Base-by-base conservation (phyloP, 352 stramenopile genomes). In the Elongisporangium prolatum region DNA sequence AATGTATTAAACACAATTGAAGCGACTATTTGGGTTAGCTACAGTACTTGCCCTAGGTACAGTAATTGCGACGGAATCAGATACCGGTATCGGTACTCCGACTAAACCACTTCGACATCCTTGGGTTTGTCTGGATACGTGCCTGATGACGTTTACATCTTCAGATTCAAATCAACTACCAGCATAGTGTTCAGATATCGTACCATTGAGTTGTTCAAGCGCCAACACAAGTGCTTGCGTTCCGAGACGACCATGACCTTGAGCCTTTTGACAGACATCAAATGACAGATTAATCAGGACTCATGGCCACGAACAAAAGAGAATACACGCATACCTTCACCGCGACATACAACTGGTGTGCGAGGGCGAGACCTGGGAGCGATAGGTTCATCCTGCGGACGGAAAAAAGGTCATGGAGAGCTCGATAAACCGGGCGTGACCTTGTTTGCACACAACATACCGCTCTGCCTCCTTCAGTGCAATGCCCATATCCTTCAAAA, bases 401-500 rank as follows among this genome's bases (percentile, higher is more conserved):
- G 57, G 17, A 61, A 53, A 13, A 48, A 60, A 49, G 2, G 18
- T 48, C 21, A 28, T 3, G 0, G 17, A 13, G 17, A 17, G 34
- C 1, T 44, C 11, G 10, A 44, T 44, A 44, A 17, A 9, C 28
- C 34, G 11, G 8, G 10, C 34, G 11, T 17, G 34, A 17, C 28
- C 1, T 14, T 13, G 28, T 47, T 38, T 34, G 6, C 5, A 28
- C 38, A 24, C 25, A 37, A 48, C 71, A 14, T 66, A 85, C 75
- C 74, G 73, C 52, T 91, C 71, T 1, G 88, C 86, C 64, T 96
- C 88, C 56, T 94, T 91, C 13, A 96, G 59, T 44, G 88, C 88
- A 49, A 97, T 97, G 17, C 87, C 85, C 81, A 97, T 91, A 59
- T 97, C 88, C 53, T 97, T 97, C 34, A 97, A 52, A 34, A 96